Conservation (phyloP, 2,329 filamentous ascomycete species). For the Onygenales sp. region DNA sequence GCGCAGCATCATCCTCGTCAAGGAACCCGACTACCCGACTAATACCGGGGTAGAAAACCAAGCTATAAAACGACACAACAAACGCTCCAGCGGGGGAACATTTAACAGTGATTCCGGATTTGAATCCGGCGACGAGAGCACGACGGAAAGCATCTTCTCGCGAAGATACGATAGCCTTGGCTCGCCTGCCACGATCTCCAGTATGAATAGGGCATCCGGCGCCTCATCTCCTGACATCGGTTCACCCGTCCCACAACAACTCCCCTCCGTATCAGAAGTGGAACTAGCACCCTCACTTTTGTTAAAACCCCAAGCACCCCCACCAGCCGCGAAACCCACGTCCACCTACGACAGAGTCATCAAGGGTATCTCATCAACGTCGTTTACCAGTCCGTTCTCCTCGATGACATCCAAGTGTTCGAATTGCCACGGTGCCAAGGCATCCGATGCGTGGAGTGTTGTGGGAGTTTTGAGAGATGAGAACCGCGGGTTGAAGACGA, state of each 20-base stretch:
- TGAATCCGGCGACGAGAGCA: conserved; percentile 48
- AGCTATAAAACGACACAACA: conserved; percentile 10
- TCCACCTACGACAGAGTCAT: conserved; percentile 36
- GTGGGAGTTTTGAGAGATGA: conserved; percentile 45
- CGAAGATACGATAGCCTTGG: conserved; percentile 24
- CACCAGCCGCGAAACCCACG: conserved; percentile 13
- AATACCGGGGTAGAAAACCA: not conserved
- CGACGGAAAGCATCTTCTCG: conserved; percentile 40
- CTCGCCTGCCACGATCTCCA: conserved; percentile 22
- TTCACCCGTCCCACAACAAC: conserved; percentile 15
- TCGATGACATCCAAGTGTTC: conserved; percentile 23
- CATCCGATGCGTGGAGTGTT: conserved; percentile 45
- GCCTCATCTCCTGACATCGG: conserved; percentile 26
- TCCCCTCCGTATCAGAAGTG: conserved; percentile 3
- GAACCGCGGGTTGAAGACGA: conserved; percentile 43
- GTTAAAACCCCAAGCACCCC: conserved; percentile 21
- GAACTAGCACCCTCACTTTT: conserved; percentile 6
- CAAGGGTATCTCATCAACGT: conserved; percentile 30
- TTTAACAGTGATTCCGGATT: conserved; percentile 48
- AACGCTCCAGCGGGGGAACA: conserved; percentile 26
- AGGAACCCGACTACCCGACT: conserved; percentile 15
- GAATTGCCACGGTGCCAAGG: conserved; percentile 31
- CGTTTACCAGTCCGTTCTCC: conserved; percentile 16
- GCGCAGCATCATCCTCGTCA: conserved; percentile 23
- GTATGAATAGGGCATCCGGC: conserved; percentile 23